Base-by-base conservation (phyloP, 345 rosid species). In the Garcia nutans region DNA sequence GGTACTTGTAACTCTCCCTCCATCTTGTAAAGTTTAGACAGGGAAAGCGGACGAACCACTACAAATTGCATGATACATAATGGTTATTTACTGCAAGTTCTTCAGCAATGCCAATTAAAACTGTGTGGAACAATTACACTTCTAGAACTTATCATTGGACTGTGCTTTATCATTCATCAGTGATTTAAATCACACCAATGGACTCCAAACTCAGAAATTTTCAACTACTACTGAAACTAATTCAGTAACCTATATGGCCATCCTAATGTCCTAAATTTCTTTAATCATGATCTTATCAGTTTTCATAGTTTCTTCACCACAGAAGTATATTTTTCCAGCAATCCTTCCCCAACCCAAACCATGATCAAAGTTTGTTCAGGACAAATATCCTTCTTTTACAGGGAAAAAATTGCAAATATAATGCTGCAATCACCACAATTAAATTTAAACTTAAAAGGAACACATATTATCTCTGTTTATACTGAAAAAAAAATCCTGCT, bases 141-240 rank as follows among this genome's bases (percentile, higher is more conserved):
- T 24, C 73, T 28, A 50, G 24, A 54, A 31, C 73, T 42, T 52
- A 28, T 31, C 16, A 20, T 24, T 19, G 52, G 13, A 20, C 73
- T 45, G 20, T 54, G 20, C n/a, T 59, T 23, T 23, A 65, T 67
- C 28, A 55, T 28, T 69, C 42, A 26, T 33, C 72, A 69, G 74
- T 50, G 64, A 19, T 56, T 41, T 55, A 47, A 33, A 70, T 33
- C 50, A n/a, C 45, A 71, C 11, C 47, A 33, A 13, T 22, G 42
- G 42, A 59, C 17, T 72, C n/a, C 56, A 59, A 72, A 8, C 75
- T 45, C 42, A 72, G 37, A 52, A 19, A 26, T 69, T 50, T 24
- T 16, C 20, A 7, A 68, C 15, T 23, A 49, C 24, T 10, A 49
- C 26, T 26, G 20, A 45, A 20, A 8, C 41, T 49, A 50, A 47